Evolutionary conservation across 495 filamentous ascomycete genomes (phyloP), one percentile per base, ranked within the genome.

Genomic region (Aspergillus heteromorphus): DNA sequence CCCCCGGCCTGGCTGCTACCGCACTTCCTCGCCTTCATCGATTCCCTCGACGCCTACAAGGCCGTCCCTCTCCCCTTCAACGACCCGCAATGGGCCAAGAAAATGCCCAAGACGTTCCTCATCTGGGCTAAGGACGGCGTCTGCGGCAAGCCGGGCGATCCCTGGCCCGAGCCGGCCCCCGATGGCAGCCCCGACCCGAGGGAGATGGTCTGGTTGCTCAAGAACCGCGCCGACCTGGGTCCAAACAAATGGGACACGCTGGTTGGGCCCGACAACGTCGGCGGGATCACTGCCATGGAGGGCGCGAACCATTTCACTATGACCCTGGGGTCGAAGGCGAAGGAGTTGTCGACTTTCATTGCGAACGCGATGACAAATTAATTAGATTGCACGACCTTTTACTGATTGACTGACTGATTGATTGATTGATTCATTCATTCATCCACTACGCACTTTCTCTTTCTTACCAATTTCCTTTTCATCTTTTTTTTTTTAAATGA

Each of bases 101-200:
- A 70, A 29, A 58, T 70, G 5, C 84, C 87, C 6, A 83, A 83
- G 49, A 85, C 86, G 10, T 83, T 78, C 64, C 68, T 83, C 41
- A 85, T 92, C 60, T 95, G 88, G 88, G 87, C 85, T 57, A 83
- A 84, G 64, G 87, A 92, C 48, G 89, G 89, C 49, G 86, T 93
- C 1, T 91, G 87, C 75, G 80, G 84, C 42, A 75, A 80, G 23
- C 83, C 84, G 0, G 79, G 72, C 11, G 88, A 88, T 63, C 84
- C 85, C 8, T 79, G 84, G 40, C 85, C 85, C 3, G 85, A 87
- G 53, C 87, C 87, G 2, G 81, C 82, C 30, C 76, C 80, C 43
- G 83, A 85, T 64, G 81, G 88, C 55, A 73, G 69, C 54, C 56
- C 64, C 7, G 72, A 75, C 53, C 69, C 69, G 1, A 59, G 67